Base-by-base conservation (phyloP, 2,329 filamentous ascomycete species). In the Penicillium sp. region DNA sequence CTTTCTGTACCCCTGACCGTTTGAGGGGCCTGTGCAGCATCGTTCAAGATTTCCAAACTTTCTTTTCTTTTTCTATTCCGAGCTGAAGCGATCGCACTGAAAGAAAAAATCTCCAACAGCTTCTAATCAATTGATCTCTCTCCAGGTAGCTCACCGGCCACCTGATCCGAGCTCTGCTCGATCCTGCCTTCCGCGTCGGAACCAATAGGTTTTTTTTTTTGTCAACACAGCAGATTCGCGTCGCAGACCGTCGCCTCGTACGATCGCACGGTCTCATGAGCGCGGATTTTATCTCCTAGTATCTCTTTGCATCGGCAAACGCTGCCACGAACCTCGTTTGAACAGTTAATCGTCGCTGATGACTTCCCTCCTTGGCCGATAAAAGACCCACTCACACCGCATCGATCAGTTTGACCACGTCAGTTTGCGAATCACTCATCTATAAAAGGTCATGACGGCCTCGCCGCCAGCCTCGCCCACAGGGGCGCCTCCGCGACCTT, bases 381-480 rank as follows among this genome's bases (percentile, higher is more conserved):
- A 57, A 66, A 46, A 49, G 58, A 58, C 51, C 49, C 60, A 54
- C 47, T 53, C 56, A 60, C 56, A 60, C 52, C 61, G 52, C 60
- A 52, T 57, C 63, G 48, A 64, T 59, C 26, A 53, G 56, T 51
- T 57, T 46, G 52, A 57, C 61, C 56, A 51, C 58, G 44, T 55
- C 44, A 63, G 15, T 57, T 38, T 54, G 58, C 55, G 46, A 44
- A 31, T 50, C 11, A 52, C 49, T n/a, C 45, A 19, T 31, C 26
- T 64, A 65, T 50, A 65, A 67, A 67, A 66, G 65, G 65, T 61
- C 63, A 91, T 91, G 88, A 86, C 88, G 72, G 84, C 83, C 76
- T 91, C 90, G 77, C 90, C 89, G 78, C 90, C 90, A 75, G 84
- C 81, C 64, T 92, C 90, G 75, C 90, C 84, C 50, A 84, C 74